phyloP scores from a whole-genome alignment of 768 basidiomycete species.

The Leccinum olivaceopallidum region DNA sequence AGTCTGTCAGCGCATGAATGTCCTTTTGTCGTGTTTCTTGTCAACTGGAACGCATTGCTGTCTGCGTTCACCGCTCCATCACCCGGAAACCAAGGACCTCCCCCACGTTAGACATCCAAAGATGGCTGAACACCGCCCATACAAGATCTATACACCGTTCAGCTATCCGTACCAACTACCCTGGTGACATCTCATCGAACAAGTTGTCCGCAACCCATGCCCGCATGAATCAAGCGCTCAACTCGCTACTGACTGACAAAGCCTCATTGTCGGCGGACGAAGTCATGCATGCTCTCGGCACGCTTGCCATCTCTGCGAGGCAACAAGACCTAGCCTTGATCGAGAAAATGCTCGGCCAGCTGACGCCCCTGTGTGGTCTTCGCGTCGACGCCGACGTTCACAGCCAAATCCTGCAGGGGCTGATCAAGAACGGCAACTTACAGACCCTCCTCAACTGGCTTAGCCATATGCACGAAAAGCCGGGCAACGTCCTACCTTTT shows the following conservation, averaged over 20 bases:
- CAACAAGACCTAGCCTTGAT: slow-evolving; percentile 56
- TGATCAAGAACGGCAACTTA: slow-evolving; percentile 46
- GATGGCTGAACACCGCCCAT: slow-evolving; percentile 24
- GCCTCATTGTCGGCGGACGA: slow-evolving; percentile 25
- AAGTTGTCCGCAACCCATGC: slow-evolving; percentile 25
- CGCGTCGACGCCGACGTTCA: slow-evolving; percentile 48
- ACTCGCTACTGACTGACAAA: slow-evolving; percentile 17
- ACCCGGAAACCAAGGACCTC: slow-evolving; percentile 12
- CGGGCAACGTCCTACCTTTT: slow-evolving; percentile 47
- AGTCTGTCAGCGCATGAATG: slow-evolving; percentile 57
- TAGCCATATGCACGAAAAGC: slow-evolving; percentile 49
- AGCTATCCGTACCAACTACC: background rate
- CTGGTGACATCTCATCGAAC: slow-evolving; percentile 14
- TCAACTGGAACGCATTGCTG: slow-evolving; percentile 31
- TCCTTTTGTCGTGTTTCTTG: slow-evolving; percentile 43
- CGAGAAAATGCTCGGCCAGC: slow-evolving; percentile 50
- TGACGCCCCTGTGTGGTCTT: slow-evolving; percentile 48
- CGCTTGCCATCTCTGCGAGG: slow-evolving; percentile 52
- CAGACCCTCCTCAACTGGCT: slow-evolving; percentile 53
- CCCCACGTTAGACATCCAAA: slow-evolving; percentile 17
- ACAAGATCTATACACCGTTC: slow-evolving; percentile 8
- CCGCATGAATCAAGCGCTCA: slow-evolving; percentile 25
- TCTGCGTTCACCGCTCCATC: slow-evolving; percentile 26
- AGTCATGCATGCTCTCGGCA: slow-evolving; percentile 41
- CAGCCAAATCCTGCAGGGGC: slow-evolving; percentile 46